These are phyloP conservation scores for Diaporthe longicolla DNA, from an alignment of 2,329 filamentous ascomycete genomes.

Conservation along the genomic window DNA sequence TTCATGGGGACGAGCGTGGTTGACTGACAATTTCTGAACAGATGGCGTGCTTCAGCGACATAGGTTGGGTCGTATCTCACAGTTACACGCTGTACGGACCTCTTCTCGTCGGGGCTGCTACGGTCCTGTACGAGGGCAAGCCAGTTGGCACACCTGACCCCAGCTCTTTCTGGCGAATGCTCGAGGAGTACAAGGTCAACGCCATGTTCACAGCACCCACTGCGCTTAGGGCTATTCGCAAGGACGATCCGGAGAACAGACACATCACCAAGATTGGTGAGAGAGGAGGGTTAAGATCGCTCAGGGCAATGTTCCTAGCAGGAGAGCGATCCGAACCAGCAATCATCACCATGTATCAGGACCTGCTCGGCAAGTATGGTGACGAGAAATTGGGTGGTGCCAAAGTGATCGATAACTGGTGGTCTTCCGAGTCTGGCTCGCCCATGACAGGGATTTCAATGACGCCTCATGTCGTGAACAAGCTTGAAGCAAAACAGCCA, in stretches of 20 bases:
- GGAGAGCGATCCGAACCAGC: slow-evolving; percentile 91
- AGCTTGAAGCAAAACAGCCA: slow-evolving; percentile 61
- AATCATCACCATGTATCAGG: slow-evolving; percentile 85
- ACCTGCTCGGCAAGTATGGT: slow-evolving; percentile 76
- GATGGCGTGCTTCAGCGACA: slow-evolving; percentile 70
- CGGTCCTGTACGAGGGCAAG: slow-evolving; percentile 94
- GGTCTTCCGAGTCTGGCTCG: slow-evolving; percentile 72
- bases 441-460: slow-evolving; percentile 71
- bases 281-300: slow-evolving; percentile 77
- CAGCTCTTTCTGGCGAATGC: slow-evolving; percentile 88
- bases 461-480: slow-evolving; percentile 63
- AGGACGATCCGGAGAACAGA: slow-evolving; percentile 84
- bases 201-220: slow-evolving; percentile 89
- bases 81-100: slow-evolving; percentile 91
- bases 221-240: slow-evolving; percentile 87
- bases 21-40: slow-evolving; percentile 37
- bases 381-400: slow-evolving; percentile 68
- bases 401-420: slow-evolving; percentile 72
- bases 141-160: slow-evolving; percentile 91
- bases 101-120: slow-evolving; percentile 86
- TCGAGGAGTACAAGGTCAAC: slow-evolving; percentile 89
- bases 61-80: slow-evolving; percentile 89
- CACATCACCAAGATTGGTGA: slow-evolving; percentile 74
- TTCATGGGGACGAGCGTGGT: background rate
- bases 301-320: slow-evolving; percentile 85